Base-by-base conservation (phyloP, 2,329 filamentous ascomycete genomes). In the Chaetomiaceae sp. region DNA sequence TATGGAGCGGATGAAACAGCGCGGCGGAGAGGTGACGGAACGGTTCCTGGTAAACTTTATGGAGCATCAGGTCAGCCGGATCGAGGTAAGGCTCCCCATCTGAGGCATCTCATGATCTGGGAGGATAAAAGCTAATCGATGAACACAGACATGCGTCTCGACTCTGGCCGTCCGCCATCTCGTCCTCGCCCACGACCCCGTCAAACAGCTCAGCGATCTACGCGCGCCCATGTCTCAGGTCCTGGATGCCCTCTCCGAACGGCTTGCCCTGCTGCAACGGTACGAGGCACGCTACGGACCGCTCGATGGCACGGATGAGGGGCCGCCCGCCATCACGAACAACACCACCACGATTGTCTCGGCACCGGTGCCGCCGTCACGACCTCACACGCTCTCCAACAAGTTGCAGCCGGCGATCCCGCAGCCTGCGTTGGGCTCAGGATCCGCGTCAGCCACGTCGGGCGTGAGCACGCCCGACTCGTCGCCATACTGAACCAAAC, bases 11-110 rank as follows among this genome's bases (percentile, higher is more conserved):
- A 76, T 82, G 65, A 79, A 75, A 65, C 66, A 75, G 49, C 71
- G 84, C 37, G 89, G 87, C 44, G 89, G 89, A 10, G 90, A 96
- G 65, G 81, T 96, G 48, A 89, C 91, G 23, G 93, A 97, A 73
- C 77, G 82, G 47, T 92, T 95, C 68, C 73, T 97, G 68, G 71
- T 95, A 50, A 90, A 89, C 63, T 89, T 99, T 63, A 79, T 97
- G 67, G 91, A 95, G 66, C 91, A 97, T 66, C 90, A 96, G 76
- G 87, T 99, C 60, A 91, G 87, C 66, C 83, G 93, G 63, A 95
- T 99, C 66, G 93, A 99, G 83, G 90, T 95, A 75, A 70, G 85
- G n/a, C n/a, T n/a, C 71, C 5, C 16, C 14, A 27, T 16, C 6
- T 10, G n/a, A 16, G 13, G 31, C 7, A 38, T 8, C 6, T 7